Conservation (phyloP, 2,329 filamentous ascomycete species). For the Neofusicoccum sp. region DNA sequence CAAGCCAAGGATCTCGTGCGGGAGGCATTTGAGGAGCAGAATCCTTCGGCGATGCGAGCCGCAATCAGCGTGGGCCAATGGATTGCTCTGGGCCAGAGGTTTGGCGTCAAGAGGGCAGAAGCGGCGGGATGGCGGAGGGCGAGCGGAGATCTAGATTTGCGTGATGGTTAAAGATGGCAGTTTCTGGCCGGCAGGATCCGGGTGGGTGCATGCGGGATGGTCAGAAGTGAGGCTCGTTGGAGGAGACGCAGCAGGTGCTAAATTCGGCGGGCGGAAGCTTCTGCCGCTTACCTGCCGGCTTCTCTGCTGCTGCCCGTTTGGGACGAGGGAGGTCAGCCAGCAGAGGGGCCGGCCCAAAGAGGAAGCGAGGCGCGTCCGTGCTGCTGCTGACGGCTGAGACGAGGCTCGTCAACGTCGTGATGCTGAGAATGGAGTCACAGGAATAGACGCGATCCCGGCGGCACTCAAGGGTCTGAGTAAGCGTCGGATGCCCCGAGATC, state of each 20-base stretch:
- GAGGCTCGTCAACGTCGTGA: neutral
- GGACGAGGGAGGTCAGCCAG: neutral
- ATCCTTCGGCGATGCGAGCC: slow-evolving; percentile 39
- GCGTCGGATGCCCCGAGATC: slow-evolving; percentile 12
- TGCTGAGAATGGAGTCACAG: slow-evolving; percentile 3
- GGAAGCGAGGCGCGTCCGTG: no score
- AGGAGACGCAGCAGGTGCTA: neutral
- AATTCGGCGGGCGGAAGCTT: neutral
- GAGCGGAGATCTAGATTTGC: neutral
- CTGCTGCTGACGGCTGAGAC: slow-evolving; percentile 13
- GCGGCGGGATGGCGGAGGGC: slow-evolving; percentile 22
- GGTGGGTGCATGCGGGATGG: neutral
- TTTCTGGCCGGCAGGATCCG: neutral
- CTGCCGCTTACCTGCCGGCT: neutral
- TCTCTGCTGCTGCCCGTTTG: neutral
- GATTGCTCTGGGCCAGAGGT: slow-evolving; percentile 49
- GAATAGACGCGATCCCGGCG: slow-evolving; percentile 11
- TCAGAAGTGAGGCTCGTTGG: neutral
- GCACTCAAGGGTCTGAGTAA: slow-evolving; percentile 16
- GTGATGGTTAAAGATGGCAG: neutral
- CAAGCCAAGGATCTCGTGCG: slow-evolving; percentile 19
- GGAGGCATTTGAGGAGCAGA: slow-evolving; percentile 28
- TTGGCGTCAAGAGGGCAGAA: slow-evolving; percentile 40
- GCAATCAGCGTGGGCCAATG: slow-evolving; percentile 46
- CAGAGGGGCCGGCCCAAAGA: neutral